Evolutionary conservation across 805 yeast genomes (phyloP).

Genomic region (Maudiozyma serrabonitensis): DNA sequence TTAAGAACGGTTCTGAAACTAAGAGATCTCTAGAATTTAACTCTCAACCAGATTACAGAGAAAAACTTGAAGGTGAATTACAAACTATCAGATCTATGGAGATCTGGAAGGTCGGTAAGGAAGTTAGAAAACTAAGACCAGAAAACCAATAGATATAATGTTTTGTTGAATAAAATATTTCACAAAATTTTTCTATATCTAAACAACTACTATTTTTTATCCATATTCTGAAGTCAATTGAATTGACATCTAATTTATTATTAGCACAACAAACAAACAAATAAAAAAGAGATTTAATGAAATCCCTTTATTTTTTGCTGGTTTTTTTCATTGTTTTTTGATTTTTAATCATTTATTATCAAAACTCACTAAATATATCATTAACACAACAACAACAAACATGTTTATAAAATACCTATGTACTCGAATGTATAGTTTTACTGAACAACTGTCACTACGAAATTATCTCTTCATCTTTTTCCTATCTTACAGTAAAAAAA

Average conservation of each 20-base stretch:
- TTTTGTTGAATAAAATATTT: too few relatives aligned
- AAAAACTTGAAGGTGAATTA: conserved; percentile 87
- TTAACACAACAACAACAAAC: not conserved
- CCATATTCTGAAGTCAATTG: conserved; percentile 19
- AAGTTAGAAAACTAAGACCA: conserved; percentile 99
- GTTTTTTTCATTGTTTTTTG: not conserved
- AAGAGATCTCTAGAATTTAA: conserved; percentile 96
- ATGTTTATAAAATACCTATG: not conserved
- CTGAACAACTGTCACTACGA: not conserved
- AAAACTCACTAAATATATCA: not conserved
- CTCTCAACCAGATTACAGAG: conserved; percentile 97
- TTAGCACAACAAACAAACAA: not conserved
- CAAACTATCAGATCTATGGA: conserved; percentile 91
- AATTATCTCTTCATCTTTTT: too few relatives aligned
- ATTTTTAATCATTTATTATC: too few relatives aligned
- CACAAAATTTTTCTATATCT: too few relatives aligned
- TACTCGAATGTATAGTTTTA: conserved; percentile 1
- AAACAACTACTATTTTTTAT: not conserved
- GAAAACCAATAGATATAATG: conserved; percentile 78
- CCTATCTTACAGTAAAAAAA: too few relatives aligned
- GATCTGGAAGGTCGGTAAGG: conserved; percentile 99
- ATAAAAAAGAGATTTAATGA: not conserved
- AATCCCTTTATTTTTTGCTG: not conserved
- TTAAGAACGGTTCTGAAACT: conserved; percentile 94
- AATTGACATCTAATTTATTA: conserved; percentile 18